Conservation (phyloP, 2,329 filamentous ascomycete species). For the Parafenestella ontariensis region DNA sequence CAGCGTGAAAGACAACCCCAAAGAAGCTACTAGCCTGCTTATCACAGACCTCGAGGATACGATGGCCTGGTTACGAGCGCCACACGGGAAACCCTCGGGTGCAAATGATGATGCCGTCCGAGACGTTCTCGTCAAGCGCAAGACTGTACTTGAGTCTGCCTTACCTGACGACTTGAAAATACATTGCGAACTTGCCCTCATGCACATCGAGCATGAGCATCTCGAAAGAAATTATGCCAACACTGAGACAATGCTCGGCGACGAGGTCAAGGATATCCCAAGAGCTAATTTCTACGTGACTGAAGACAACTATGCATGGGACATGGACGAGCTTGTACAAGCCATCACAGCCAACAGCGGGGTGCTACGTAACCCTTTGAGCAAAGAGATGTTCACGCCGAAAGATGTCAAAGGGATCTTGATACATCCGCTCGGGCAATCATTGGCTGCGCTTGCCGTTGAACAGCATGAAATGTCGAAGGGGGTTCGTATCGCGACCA, state of each 20-base stretch:
- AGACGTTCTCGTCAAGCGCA: constrained; percentile 37
- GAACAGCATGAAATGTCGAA: constrained; percentile 43
- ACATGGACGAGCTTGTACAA: constrained; percentile 44
- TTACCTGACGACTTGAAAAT: constrained; percentile 35
- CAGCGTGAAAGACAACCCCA: constrained; percentile 25
- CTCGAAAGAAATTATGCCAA: constrained; percentile 46
- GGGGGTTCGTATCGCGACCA: constrained; percentile 40
- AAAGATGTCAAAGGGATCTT: constrained; percentile 42
- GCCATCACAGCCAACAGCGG: constrained; percentile 42
- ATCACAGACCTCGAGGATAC: constrained; percentile 36
- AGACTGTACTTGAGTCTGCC: constrained; percentile 26
- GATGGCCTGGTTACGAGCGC: constrained; percentile 29
- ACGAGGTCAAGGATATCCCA: constrained; percentile 41
- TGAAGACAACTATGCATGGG: constrained; percentile 52
- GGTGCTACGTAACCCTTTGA: constrained; percentile 44
- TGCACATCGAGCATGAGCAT: constrained; percentile 47
- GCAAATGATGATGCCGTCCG: constrained; percentile 30
- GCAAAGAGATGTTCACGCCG: constrained; percentile 45
- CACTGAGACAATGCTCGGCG: constrained; percentile 45
- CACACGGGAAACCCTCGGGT: constrained; percentile 16
- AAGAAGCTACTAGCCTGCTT: constrained; percentile 27
- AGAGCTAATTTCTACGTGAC: constrained; percentile 47
- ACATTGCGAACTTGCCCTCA: constrained; percentile 39
- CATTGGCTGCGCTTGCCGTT: constrained; percentile 37
- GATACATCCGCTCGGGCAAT: constrained; percentile 32